Conservation (phyloP, 352 stramenopile species). For the Globisporangium uncinulatum region DNA sequence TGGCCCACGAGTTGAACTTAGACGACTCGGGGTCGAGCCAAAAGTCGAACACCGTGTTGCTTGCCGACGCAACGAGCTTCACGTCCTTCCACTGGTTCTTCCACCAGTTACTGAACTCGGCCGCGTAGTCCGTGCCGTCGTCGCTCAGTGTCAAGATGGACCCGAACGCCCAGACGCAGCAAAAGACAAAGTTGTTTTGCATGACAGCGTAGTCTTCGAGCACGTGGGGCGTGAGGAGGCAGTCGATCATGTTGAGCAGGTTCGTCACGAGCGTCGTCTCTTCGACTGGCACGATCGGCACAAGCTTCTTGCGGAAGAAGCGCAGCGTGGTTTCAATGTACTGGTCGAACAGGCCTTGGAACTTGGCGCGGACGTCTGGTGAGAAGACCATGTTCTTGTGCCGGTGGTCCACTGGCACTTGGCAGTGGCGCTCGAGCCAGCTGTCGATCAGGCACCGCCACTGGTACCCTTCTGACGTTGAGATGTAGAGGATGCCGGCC, state of each 20-base stretch:
- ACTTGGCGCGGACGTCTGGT: slow-evolving; percentile 65
- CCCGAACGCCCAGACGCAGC: slow-evolving; percentile 93
- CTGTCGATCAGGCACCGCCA: slow-evolving; percentile 93
- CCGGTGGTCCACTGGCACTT: slow-evolving; percentile 55
- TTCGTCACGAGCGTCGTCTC: slow-evolving; percentile 92
- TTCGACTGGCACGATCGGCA: slow-evolving; percentile 90
- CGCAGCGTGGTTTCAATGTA: slow-evolving; percentile 91
- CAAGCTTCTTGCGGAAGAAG: slow-evolving; percentile 93
- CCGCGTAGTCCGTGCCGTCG: slow-evolving; percentile 93
- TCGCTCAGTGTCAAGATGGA: slow-evolving; percentile 91
- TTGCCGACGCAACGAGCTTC: slow-evolving; percentile 89
- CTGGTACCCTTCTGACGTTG: slow-evolving; percentile 92
- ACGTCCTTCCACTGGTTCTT: slow-evolving; percentile 94
- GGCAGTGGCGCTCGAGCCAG: slow-evolving; percentile 84
- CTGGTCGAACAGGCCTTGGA: slow-evolving; percentile 87
- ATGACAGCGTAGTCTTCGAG: slow-evolving; percentile 73
- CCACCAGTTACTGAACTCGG: slow-evolving; percentile 95
- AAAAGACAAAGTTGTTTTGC: slow-evolving; percentile 95
- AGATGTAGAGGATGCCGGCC: slow-evolving; percentile 96
- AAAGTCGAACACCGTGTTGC: slow-evolving; percentile 97
- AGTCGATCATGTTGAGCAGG: slow-evolving; percentile 94
- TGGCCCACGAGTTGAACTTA: slow-evolving; percentile 94
- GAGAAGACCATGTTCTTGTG: slow-evolving; percentile 76
- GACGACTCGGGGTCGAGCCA: slow-evolving; percentile 91
- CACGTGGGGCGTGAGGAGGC: slow-evolving; percentile 77